Percentiles rank a stretch among this genome's conserved stretches.
Evolutionary conservation across 2,329 filamentous ascomycete genomes (phyloP).

Genomic region (Pseudogymnoascus sp.): DNA sequence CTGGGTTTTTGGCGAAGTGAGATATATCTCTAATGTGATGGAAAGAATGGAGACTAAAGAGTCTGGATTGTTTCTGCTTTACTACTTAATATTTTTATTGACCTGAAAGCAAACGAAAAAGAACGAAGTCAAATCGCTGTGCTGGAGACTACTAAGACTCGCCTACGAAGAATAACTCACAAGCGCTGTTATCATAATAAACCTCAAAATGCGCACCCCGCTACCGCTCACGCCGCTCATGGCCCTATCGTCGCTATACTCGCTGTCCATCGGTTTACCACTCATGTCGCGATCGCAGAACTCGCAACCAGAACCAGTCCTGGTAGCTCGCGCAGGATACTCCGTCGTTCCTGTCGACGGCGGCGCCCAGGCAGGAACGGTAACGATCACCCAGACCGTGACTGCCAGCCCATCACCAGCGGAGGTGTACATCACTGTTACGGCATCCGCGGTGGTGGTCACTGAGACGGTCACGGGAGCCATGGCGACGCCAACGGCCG

Average conservation of each 20-base stretch:
- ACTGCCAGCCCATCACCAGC: slow-evolving; percentile 21
- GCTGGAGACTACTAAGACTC: neutral
- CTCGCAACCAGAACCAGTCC: neutral
- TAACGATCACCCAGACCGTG: slow-evolving; percentile 20
- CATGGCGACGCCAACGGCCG: slow-evolving; percentile 24
- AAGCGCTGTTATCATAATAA: neutral
- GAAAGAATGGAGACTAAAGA: slow-evolving; percentile 9
- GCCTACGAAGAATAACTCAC: neutral
- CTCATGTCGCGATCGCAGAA: neutral
- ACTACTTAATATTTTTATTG: neutral
- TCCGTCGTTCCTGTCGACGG: slow-evolving; percentile 31
- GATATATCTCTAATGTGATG: slow-evolving; percentile 3
- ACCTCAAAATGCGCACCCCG: neutral
- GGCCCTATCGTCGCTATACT: neutral
- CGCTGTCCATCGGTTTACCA: neutral
- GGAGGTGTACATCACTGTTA: slow-evolving; percentile 23
- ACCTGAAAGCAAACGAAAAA: neutral
- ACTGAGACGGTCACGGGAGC: slow-evolving; percentile 20
- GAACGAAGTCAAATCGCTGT: neutral
- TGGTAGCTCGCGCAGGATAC: slow-evolving; percentile 25
- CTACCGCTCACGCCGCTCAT: neutral
- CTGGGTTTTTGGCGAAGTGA: neutral
- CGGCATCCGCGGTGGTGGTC: slow-evolving; percentile 18
- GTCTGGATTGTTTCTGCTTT: neutral
- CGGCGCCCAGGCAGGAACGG: slow-evolving; percentile 17